Base-by-base conservation (phyloP, 768 basidiomycete species). In the Trametes meyenii region DNA sequence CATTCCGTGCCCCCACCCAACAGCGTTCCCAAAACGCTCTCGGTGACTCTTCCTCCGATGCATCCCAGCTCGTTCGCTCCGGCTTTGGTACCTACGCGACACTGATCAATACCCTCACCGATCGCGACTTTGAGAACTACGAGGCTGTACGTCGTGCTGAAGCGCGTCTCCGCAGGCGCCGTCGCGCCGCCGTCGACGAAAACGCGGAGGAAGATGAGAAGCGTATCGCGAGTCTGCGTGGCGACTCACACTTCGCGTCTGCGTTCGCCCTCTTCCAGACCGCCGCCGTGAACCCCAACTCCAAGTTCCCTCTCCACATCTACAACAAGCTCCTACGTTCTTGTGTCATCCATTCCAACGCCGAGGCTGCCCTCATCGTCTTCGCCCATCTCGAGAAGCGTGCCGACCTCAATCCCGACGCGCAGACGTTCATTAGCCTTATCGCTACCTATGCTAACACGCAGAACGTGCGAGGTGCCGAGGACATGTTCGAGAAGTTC, bases 191-290 rank as follows among this genome's bases (percentile, higher is more conserved):
- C 23, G n/a, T 51, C 4, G 43, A 48, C 38, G 43, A 60, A 4
- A 52, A 44, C 23, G 55, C 44, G 3, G 35, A 66, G 2, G 57
- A 64, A 16, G 55, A 59, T 0, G 81, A 78, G 42, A 69, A 69
- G 23, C 79, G 79, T 10, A 77, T 83, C 42, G 73, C 72, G 0
- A 62, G 72, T 1, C 79, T 92, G 23, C 75, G 76, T 21, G 66
- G 77, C 29, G 94, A 96, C 70, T 83, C 85, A 67, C 92, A 90
- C 63, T 87, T 94, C 61, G 70, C 76, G 0, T 81, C 85, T 0
- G 92, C 92, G 0, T 77, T 94, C 75, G 80, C 84, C 16, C 75
- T 96, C 16, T 95, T 95, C 72, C 80, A 88, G 24, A 79, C 85
- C 0, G 79, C 86, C 17, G 75, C 80, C 29, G 70, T 79, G 8